phyloP scores from a whole-genome alignment of 352 stramenopile genomes.

The Pythium scleroteichum region DNA sequence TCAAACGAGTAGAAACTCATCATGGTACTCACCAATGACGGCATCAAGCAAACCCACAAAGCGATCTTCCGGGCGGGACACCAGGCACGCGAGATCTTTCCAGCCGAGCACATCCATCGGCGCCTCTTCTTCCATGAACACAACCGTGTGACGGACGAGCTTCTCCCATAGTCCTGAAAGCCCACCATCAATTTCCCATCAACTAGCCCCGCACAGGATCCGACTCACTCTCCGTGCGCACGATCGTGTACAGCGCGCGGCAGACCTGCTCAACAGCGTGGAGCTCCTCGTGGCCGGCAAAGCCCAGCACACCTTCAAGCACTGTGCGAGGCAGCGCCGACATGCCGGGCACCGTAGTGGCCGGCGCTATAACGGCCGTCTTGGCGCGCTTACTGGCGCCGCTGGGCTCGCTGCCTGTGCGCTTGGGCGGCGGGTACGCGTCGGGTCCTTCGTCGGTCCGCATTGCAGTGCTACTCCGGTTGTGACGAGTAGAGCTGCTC shows the following conservation, averaged over 20 bases:
- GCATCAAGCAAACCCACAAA: constrained; percentile 24
- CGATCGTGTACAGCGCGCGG: constrained; percentile 15
- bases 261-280: constrained; percentile 29
- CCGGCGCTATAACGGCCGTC: background rate
- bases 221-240: constrained; percentile 19
- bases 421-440: constrained; percentile 1
- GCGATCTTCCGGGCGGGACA: constrained; percentile 21
- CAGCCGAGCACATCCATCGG: constrained; percentile 11
- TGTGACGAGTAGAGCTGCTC: background rate
- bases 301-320: constrained; percentile 34
- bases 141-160: constrained; percentile 13
- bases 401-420: background rate
- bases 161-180: constrained; percentile 29
- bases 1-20: no score
- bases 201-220: background rate
- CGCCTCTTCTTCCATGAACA: constrained; percentile 22
- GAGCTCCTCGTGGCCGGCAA: constrained; percentile 29
- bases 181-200: background rate
- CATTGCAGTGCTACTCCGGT: constrained; percentile 6
- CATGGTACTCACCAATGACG: constrained; percentile 28
- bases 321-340: constrained; percentile 27
- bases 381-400: constrained; percentile 12
- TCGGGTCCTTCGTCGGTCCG: constrained; percentile 5
- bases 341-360: constrained; percentile 6
- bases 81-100: constrained; percentile 33